Evolutionary conservation across 345 rosid species (phyloP), one percentile per base, ranked within the genome.

Genomic region (Camelina neglecta): DNA sequence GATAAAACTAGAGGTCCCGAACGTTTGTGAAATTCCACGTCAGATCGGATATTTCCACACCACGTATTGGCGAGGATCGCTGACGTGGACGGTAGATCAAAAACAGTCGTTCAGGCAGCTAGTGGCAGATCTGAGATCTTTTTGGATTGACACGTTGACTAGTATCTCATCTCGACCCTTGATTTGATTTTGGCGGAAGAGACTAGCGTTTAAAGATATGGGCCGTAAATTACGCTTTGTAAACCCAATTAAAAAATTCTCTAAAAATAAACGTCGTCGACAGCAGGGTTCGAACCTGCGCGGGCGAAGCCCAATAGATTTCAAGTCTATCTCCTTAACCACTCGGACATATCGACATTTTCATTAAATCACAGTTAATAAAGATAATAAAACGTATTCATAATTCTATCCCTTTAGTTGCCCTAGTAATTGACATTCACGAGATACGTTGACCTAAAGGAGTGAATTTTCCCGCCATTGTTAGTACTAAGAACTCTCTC

Each of bases 251-350:
- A 18, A 21, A 23, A 54, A 21, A 21, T 21, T 21, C 23, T 21
- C 1, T 4, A 0, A 11, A n/a, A 45, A 1, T 0, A 18, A 35
- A 2, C 93, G 88, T 29, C 38, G 38, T 86, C 86, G 92, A 86
- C 91, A 87, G 86, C 86, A 85, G 89, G 92, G 84, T 87, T 89
- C 90, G 90, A 91, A 89, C 87, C 87, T 86, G 90, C 89, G 91
- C 86, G 87, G 88, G 90, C 93, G 72, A 11, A 83, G 84, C 89
- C 89, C 89, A 86, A 86, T 83, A 88, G 86, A 91, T 88, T 86
- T 92, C 92, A 88, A 88, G 93, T 90, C 93, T 87, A 87, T 84
- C 96, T 92, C 95, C 97, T 90, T 94, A 85, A 91, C 95, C 96
- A 90, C 96, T 89, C 93, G 91, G 95, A 92, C 97, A 91, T 94